phyloP scores from a whole-genome alignment of 169 alveolate genomes.

The Plasmodium knowlesi region DNA sequence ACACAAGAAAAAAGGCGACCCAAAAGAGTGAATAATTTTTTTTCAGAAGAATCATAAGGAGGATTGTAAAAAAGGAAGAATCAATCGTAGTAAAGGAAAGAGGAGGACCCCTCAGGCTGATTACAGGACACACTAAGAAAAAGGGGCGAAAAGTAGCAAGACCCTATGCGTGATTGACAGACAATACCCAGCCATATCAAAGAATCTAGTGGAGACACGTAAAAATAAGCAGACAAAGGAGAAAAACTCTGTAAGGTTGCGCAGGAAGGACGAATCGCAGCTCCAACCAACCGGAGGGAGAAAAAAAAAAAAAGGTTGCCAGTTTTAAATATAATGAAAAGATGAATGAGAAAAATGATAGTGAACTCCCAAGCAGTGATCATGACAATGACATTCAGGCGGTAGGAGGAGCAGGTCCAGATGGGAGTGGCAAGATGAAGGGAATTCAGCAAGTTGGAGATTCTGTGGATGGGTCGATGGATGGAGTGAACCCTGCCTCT shows the following conservation, averaged over 20 bases:
- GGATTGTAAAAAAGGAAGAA: not conserved
- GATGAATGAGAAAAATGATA: conserved; percentile 36
- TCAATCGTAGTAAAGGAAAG: not conserved
- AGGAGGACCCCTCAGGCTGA: not conserved
- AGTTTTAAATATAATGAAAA: conserved; percentile 21
- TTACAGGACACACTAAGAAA: not conserved
- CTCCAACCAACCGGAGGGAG: not conserved
- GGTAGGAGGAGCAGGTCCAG: not conserved
- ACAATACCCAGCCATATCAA: not conserved
- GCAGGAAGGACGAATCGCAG: not conserved
- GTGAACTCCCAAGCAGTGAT: conserved; percentile 6
- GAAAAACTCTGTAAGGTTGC: not conserved
- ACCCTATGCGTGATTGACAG: not conserved
- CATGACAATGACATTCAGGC: not conserved
- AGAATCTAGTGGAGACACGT: not conserved
- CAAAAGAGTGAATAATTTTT: not conserved
- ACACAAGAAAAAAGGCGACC: not conserved
- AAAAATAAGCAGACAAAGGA: not conserved
- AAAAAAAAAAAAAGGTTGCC: not conserved
- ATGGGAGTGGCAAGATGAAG: not conserved
- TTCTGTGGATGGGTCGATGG: not conserved
- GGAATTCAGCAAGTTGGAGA: not conserved
- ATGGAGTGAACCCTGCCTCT: not conserved
- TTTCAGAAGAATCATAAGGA: not conserved
- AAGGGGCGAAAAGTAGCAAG: not conserved